Percentiles rank a stretch among this genome's conserved stretches.
Conservation (phyloP, 805 yeast genomes). For the Candida ascalaphidarum region DNA sequence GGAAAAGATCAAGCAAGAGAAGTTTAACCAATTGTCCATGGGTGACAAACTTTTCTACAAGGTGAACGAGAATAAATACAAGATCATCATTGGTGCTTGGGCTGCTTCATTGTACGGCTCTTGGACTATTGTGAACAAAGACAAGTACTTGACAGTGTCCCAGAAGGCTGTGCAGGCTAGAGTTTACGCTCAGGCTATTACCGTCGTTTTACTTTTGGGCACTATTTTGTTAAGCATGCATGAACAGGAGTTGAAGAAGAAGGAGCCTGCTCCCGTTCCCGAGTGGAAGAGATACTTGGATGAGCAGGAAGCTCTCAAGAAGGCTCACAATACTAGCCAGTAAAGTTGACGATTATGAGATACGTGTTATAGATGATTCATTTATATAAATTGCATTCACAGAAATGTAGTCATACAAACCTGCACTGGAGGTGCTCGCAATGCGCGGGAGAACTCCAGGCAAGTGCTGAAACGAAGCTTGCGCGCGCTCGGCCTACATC, state of each 20-base stretch:
- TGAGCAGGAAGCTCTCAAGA: conserved; percentile 11
- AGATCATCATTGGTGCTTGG: conserved; percentile 67
- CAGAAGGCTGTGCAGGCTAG: conserved; percentile 85
- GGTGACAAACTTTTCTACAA: conserved; percentile 43
- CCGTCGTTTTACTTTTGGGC: conserved; percentile 62
- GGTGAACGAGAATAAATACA: conserved; percentile 50
- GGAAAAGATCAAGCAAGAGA: conserved; percentile 36
- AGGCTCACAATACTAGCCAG: neutral
- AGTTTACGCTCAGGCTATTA: conserved; percentile 82
- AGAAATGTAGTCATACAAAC: too few relatives aligned
- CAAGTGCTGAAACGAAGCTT: too few relatives aligned
- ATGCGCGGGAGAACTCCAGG: too few relatives aligned
- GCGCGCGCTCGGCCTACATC: too few relatives aligned
- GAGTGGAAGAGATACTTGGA: conserved; percentile 26
- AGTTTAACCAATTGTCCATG: conserved; percentile 43
- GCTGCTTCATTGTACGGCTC: conserved; percentile 75
- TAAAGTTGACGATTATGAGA: too few relatives aligned
- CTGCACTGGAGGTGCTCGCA: too few relatives aligned
- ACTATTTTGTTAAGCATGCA: conserved; percentile 60
- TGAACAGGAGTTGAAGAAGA: conserved; percentile 45
- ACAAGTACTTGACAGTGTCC: conserved; percentile 62
- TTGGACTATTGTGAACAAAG: conserved; percentile 65
- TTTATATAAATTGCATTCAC: too few relatives aligned
- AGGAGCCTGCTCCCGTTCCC: conserved; percentile 24
- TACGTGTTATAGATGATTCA: too few relatives aligned